Conservation (phyloP, 352 stramenopile genomes). For the Thalassiosira hispida region DNA sequence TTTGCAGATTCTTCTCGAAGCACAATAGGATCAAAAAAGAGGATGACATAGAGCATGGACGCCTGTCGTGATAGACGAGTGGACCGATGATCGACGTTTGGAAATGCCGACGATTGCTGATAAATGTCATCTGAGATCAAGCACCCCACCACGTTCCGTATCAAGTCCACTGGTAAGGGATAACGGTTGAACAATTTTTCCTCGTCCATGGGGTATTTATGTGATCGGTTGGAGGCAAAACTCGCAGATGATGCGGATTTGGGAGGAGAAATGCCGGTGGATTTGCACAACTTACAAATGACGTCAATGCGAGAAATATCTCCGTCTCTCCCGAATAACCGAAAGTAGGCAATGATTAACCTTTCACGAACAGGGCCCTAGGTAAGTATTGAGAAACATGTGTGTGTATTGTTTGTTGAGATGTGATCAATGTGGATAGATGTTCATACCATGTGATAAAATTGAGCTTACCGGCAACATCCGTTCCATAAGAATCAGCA, state of each 20-base stretch:
- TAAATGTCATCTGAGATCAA: constrained; percentile 95
- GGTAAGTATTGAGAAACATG: too few relatives aligned
- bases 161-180: constrained; percentile 72
- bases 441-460: too few relatives aligned
- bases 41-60: constrained; percentile 94
- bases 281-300: constrained; percentile 84
- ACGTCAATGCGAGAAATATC: constrained; percentile 90
- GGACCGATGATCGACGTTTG: constrained; percentile 91
- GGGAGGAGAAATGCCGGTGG: constrained; percentile 66
- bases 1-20: constrained; percentile 89
- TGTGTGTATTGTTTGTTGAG: background rate
- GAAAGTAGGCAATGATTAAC: constrained; percentile 86
- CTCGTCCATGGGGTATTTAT: constrained; percentile 58
- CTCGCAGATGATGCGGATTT: constrained; percentile 16
- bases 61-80: constrained; percentile 90
- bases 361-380: constrained; percentile 86
- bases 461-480: constrained; percentile 86
- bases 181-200: constrained; percentile 67
- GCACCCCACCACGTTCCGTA: constrained; percentile 92
- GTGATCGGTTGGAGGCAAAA: constrained; percentile 30
- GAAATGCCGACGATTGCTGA: constrained; percentile 90
- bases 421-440: background rate
- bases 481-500: constrained; percentile 92
- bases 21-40: constrained; percentile 93
- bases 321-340: constrained; percentile 84